Base-by-base conservation (phyloP, 306 rosid genomes). In the Lathyrus sativus region DNA sequence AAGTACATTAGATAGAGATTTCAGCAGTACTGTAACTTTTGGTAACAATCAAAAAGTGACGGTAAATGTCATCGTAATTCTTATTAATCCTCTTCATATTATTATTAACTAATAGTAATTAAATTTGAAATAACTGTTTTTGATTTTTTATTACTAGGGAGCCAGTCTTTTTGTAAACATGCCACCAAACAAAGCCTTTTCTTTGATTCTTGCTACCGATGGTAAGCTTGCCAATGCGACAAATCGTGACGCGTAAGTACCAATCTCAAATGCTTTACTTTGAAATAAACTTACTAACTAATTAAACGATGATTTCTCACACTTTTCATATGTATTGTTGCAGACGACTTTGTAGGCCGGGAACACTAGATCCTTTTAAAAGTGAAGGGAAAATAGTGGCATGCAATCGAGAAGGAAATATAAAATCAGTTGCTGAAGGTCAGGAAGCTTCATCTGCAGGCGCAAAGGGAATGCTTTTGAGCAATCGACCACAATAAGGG, bases 311-410 rank as follows among this genome's bases (percentile, higher is more conserved):
- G 3, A 10, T 31, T 49, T 39, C 68, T 39, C 46, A 10, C 14
- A 11, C 18, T 39, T 42, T 55, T 2, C 11, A 22, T 37, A 3
- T 58, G 5, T 19, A 0, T 37, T 57, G 0, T 14, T 67, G 62
- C 56, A 75, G 79, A 49, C 60, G 4, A 46, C 42, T 85, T 1
- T 88, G 95, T 58, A 18, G 4, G 57, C 35, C 60, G 1, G 73
- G 78, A n/a, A 44, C 50, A 13, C 50, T 44, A 12, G 50, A 44
- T 13, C 50, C 50, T 44, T 4, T 6, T 4, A 44, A 85, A 78
- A 87, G 76, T 29, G 74, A 56, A 3, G 95, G 91, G 24, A 88
- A 84, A 61, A 76, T 88, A 39, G 57, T 85, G 76, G 68, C 71
- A 4, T 88, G 89, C 14, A 4, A 48, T 29, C 46, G 87, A 28